Base-by-base conservation (phyloP, 2,329 filamentous ascomycete species). In the Alternaria dauci region DNA sequence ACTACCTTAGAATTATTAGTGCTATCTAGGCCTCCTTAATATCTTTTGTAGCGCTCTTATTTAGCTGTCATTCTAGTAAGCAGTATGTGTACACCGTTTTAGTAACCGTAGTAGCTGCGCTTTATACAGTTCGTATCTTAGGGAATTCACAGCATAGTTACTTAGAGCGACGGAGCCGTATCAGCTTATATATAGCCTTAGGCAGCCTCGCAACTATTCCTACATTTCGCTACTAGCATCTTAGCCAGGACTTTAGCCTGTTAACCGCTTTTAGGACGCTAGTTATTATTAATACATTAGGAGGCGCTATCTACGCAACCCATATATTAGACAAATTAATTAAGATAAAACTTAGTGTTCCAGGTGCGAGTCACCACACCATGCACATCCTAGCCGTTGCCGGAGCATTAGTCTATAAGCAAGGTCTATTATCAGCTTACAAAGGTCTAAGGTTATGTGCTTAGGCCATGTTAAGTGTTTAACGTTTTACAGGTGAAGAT, bases 291-390 rank as follows among this genome's bases (percentile, higher is more conserved):
- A 62, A 59, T 48, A 51, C 20, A 23, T 36, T 48, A 42, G 55
- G 51, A 62, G 55, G 55, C 44, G 32, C 16, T 16, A 52, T 62
- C 43, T 62, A 62, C 55, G 41, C 32, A 55, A 62, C 55, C 36
- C 18, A 59, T 16, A 42, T 62, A 14, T 38, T 62, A 2, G 44
- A 62, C 12, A 55, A 59, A 55, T 44, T 46, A 6, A 52, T 58
- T n/a, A 7, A 30, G 54, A 58, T 58, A 30, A 51, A 58, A 28
- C 26, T 61, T 44, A 25, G 59, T 39, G 16, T 61, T 18, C 55
- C 16, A 43, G 55, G 41, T 55, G 30, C 30, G 12, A 62, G 59
- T 43, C 36, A 62, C 47, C 8, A 55, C n/a, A 38, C 28, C 8
- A 59, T 62, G 41, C 51, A 62, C 44, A 43, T 62, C 20, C 18